Evolutionary conservation across 2,329 filamentous ascomycete genomes (phyloP).

Genomic region (Aspergillus pseudonomiae): DNA sequence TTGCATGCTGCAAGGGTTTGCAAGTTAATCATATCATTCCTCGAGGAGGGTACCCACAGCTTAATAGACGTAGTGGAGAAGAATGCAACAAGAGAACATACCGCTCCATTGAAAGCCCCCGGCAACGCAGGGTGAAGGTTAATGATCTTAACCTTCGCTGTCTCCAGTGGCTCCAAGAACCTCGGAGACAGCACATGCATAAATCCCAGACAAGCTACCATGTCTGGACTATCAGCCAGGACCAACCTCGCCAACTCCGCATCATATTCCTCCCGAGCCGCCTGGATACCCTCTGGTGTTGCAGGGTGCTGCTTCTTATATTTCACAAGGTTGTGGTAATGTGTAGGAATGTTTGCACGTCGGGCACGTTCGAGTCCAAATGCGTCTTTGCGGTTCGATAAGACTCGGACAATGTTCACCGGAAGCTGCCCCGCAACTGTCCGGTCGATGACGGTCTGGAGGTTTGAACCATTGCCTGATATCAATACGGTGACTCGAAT

Average conservation of each 20-base stretch:
- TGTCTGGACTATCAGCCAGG: slow-evolving; percentile 65
- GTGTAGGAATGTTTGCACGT: slow-evolving; percentile 67
- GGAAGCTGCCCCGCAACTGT: slow-evolving; percentile 53
- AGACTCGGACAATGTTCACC: slow-evolving; percentile 63
- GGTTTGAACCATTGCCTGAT: slow-evolving; percentile 75
- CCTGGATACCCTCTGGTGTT: slow-evolving; percentile 52
- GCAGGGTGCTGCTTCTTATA: slow-evolving; percentile 71
- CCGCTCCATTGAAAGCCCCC: slow-evolving; percentile 74
- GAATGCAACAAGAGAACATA: slow-evolving; percentile 28
- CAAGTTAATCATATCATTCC: slow-evolving; percentile 5
- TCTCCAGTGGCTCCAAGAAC: slow-evolving; percentile 71
- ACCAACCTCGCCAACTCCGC: slow-evolving; percentile 71
- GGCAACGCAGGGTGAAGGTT: slow-evolving; percentile 79
- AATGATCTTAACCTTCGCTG: slow-evolving; percentile 68
- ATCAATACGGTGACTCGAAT: slow-evolving; percentile 68
- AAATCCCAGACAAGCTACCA: slow-evolving; percentile 82
- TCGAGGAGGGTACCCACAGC: not conserved
- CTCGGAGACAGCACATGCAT: slow-evolving; percentile 77
- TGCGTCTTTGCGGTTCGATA: slow-evolving; percentile 67
- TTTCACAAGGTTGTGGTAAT: slow-evolving; percentile 79
- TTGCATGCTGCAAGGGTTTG: slow-evolving; percentile 57
- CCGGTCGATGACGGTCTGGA: slow-evolving; percentile 74
- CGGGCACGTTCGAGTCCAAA: slow-evolving; percentile 66
- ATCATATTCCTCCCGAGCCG: slow-evolving; percentile 71
- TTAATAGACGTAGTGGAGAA: not conserved